These are phyloP conservation scores for Mucor lusitanicus DNA, from an alignment of 371 early-diverging fungal species.

Conservation along the genomic window DNA sequence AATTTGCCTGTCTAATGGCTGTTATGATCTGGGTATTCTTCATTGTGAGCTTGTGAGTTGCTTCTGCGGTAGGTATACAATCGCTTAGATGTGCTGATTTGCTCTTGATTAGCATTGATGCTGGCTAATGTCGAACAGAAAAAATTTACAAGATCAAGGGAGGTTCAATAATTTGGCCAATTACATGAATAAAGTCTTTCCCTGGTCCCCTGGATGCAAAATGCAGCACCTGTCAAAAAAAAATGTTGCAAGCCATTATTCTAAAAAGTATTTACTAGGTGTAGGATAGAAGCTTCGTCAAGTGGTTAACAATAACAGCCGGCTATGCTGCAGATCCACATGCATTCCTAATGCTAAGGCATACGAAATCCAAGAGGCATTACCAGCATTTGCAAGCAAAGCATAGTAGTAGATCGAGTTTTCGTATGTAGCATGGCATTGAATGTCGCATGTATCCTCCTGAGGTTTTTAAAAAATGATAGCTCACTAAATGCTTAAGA, in stretches of 20 bases:
- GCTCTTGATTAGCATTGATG: background rate
- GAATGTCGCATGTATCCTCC: no score
- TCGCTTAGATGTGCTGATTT: background rate
- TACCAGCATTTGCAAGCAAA: no score
- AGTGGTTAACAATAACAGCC: no score
- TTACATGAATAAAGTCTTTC: background rate
- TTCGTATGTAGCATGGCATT: no score
- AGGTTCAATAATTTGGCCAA: background rate
- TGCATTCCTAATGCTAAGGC: no score
- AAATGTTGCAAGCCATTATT: background rate
- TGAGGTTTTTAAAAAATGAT: no score
- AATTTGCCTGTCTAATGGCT: background rate
- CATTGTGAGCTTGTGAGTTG: background rate
- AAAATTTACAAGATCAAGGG: slow-evolving; percentile 2
- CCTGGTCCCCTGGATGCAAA: slow-evolving; percentile 2
- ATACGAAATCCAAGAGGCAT: no score
- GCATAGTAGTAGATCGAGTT: no score
- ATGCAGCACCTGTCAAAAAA: slow-evolving; percentile 1
- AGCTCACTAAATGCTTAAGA: no score
- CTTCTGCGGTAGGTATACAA: background rate
- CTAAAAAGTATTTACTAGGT: background rate
- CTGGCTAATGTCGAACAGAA: background rate
- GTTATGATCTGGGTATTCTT: background rate
- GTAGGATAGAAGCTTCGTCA: no score
- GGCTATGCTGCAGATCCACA: no score